Evolutionary conservation across 768 basidiomycete genomes (phyloP).

Genomic region (Crucibulum laeve): DNA sequence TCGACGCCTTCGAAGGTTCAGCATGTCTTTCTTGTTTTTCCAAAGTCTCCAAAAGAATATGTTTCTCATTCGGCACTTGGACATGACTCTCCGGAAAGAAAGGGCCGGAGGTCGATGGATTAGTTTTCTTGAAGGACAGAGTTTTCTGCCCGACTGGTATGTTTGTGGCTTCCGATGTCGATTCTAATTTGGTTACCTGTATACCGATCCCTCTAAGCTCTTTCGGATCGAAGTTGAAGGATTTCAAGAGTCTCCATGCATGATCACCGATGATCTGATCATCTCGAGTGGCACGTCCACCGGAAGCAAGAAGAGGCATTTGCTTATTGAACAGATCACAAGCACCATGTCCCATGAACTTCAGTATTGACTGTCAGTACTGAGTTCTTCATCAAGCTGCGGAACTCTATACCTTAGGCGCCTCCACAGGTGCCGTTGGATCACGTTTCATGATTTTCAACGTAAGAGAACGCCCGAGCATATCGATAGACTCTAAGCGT

Average conservation of each 20-base stretch:
- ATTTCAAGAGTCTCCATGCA: constrained; percentile 70
- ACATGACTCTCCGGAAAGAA: constrained; percentile 9
- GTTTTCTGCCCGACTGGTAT: constrained; percentile 51
- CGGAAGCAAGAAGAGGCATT: constrained; percentile 48
- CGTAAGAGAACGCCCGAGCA: constrained; percentile 72
- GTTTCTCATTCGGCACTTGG: constrained; percentile 9
- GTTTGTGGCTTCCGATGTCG: constrained; percentile 23
- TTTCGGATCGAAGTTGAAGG: constrained; percentile 72
- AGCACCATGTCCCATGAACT: constrained; percentile 91
- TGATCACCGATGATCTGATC: constrained; percentile 65
- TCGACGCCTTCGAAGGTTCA: constrained; percentile 14
- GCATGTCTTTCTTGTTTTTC: constrained; percentile 3
- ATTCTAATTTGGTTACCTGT: constrained; percentile 86
- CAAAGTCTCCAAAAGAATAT: neutral
- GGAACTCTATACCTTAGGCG: constrained; percentile 67
- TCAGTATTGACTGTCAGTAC: constrained; percentile 4
- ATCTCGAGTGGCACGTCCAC: constrained; percentile 72
- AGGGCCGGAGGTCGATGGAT: neutral
- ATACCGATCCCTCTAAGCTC: constrained; percentile 93
- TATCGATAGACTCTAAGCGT: constrained; percentile 62
- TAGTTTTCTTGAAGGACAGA: constrained; percentile 48
- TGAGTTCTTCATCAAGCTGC: neutral
- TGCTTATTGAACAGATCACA: constrained; percentile 84
- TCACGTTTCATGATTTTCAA: constrained; percentile 89
- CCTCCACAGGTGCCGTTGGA: constrained; percentile 80